Percentiles rank a stretch among this genome's conserved stretches.
These are phyloP conservation scores for Tillandsia fasciculata DNA, from an alignment of 176 grass and related monocot genomes.

Conservation along the genomic window DNA sequence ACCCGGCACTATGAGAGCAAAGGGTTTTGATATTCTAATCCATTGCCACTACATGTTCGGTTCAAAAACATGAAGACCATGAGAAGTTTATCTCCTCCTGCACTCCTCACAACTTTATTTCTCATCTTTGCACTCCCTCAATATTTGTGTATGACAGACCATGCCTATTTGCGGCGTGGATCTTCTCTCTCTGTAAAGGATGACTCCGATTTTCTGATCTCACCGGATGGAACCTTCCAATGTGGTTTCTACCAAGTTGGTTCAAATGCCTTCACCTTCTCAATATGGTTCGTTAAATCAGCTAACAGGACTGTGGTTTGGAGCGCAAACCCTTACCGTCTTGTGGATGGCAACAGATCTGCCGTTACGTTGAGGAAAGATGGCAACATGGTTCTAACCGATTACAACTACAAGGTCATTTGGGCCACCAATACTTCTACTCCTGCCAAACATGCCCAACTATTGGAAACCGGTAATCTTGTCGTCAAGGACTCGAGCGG, in stretches of 20 bases:
- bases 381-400: constrained; percentile 31
- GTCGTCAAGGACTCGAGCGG: constrained; percentile 19
- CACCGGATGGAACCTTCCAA: constrained; percentile 24
- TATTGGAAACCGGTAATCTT: constrained; percentile 38
- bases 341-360: constrained; percentile 22
- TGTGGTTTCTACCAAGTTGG: constrained; percentile 37
- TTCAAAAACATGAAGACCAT: not conserved
- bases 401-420: constrained; percentile 20
- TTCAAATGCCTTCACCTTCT: constrained; percentile 32
- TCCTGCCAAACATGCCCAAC: constrained; percentile 17
- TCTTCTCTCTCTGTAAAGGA: constrained; percentile 23
- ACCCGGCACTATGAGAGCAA: not conserved
- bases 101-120: constrained; percentile 7
- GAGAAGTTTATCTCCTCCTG: not conserved
- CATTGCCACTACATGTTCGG: not conserved
- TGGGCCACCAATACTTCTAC: constrained; percentile 28
- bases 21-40: not conserved
- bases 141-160: not conserved
- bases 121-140: constrained; percentile 13
- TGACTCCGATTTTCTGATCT: constrained; percentile 20
- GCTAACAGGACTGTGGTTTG: constrained; percentile 27
- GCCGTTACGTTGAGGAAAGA: constrained; percentile 24
- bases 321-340: constrained; percentile 27
- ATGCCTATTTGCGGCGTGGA: constrained; percentile 13
- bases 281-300: constrained; percentile 39